phyloP scores from a whole-genome alignment of 306 rosid species.

The Carpinus viminea region DNA sequence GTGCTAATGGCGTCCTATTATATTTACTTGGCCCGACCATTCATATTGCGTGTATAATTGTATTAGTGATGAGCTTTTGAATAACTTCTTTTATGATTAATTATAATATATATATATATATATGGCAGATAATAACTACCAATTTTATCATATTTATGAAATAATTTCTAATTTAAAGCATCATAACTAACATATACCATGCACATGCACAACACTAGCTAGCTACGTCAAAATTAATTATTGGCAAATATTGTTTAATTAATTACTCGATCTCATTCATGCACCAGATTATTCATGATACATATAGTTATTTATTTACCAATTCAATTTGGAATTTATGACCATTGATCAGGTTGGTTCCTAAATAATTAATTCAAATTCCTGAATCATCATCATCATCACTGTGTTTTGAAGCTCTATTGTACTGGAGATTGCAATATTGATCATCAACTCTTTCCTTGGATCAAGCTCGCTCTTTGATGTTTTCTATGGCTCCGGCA shows the following conservation, averaged over 20 bases:
- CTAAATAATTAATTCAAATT: neutral
- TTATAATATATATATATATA: no score
- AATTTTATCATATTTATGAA: no score
- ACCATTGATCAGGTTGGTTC: neutral
- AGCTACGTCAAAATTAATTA: no score
- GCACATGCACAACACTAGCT: no score
- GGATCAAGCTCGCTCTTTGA: neutral
- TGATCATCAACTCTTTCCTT: neutral
- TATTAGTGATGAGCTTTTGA: neutral
- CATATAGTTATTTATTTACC: neutral
- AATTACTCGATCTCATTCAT: no score
- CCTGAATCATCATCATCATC: neutral
- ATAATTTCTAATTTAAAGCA: no score
- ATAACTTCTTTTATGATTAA: neutral
- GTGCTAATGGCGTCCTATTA: neutral
- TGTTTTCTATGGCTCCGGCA: neutral
- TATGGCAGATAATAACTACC: no score
- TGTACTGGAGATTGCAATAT: neutral
- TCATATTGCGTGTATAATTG: neutral
- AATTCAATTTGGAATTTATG: neutral
- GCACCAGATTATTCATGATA: no score
- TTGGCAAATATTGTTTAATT: no score
- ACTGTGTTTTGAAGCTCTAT: conserved; percentile 10
- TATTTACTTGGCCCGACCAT: neutral
- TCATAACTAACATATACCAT: no score